phyloP scores from a whole-genome alignment of 371 early-diverging fungal genomes.

The Blastocladiella emersonii region DNA sequence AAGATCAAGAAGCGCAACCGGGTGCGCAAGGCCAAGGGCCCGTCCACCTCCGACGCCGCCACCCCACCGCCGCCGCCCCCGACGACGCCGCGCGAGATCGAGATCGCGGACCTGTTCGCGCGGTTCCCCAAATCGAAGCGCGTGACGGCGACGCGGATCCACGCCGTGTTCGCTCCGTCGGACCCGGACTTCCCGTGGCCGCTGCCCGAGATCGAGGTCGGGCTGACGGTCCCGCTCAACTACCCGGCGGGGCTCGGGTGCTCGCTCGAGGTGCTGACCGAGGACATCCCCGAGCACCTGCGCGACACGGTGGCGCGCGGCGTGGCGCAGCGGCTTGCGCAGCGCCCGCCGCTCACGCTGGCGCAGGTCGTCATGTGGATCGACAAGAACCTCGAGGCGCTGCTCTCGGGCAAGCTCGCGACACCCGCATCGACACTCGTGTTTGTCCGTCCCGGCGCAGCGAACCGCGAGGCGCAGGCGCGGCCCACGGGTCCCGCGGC shows the following conservation, averaged over 20 bases:
- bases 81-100: not conserved
- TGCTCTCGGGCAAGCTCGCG: not conserved
- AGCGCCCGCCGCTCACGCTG: not conserved
- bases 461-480: not conserved
- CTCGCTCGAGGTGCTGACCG: not conserved
- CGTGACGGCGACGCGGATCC: not conserved
- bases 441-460: not conserved
- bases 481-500: not conserved
- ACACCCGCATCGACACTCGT: not conserved
- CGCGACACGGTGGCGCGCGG: not conserved
- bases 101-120: not conserved
- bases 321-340: not conserved
- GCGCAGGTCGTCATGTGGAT: not conserved
- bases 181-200: conserved; percentile 4
- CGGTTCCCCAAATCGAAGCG: not conserved
- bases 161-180: not conserved
- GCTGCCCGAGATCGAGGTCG: not conserved
- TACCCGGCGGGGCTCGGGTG: not conserved
- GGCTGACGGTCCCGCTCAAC: not conserved
- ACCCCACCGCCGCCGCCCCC: not conserved
- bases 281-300: not conserved
- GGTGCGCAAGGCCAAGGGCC: not conserved
- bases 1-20: not conserved
- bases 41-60: not conserved
- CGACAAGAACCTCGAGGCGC: conserved; percentile 3